phyloP scores from a whole-genome alignment of 1,139 yeast genomes.

The Geotrichum klebahnii region DNA sequence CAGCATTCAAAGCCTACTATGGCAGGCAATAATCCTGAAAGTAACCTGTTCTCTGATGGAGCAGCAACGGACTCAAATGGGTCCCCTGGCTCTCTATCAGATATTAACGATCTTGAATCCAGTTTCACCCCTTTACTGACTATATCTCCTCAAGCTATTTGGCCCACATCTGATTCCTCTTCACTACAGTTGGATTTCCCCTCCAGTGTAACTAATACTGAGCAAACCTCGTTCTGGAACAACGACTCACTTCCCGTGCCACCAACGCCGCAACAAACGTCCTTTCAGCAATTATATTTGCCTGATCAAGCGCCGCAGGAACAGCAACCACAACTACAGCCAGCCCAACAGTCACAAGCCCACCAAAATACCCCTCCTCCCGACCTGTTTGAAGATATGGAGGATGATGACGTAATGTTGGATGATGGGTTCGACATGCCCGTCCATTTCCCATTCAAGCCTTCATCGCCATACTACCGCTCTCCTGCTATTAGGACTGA shows the following conservation, averaged over 20 bases:
- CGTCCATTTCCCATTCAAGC: conserved; percentile 8
- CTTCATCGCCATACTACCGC: conserved; percentile 3
- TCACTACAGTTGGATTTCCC: background rate
- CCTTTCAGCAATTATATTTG: background rate
- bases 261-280: background rate
- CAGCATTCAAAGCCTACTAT: background rate
- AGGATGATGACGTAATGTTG: conserved; percentile 1
- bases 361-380: background rate
- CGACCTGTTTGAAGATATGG: background rate
- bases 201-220: background rate
- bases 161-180: background rate
- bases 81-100: background rate
- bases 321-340: background rate
- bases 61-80: background rate
- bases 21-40: background rate
- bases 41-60: background rate
- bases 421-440: conserved; percentile 3
- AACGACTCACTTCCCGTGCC: background rate
- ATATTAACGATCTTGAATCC: background rate
- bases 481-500: background rate
- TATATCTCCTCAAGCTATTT: background rate
- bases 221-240: background rate
- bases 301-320: background rate
- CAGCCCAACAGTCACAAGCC: background rate
- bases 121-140: background rate